Evolutionary conservation across 305 asterid genomes (phyloP).

Genomic region (Rubia balearica): DNA sequence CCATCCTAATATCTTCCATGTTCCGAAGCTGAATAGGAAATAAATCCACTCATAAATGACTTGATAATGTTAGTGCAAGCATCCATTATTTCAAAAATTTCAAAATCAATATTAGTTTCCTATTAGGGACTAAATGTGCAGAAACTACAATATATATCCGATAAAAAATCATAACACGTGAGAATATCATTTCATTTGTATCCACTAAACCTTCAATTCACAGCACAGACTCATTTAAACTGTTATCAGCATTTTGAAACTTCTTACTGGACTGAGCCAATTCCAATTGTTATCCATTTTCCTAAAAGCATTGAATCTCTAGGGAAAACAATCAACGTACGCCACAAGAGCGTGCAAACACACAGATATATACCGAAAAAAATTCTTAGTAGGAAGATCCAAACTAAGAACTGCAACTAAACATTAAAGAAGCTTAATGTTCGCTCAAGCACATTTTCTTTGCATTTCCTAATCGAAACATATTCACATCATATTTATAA

Average conservation of each 20-base stretch:
- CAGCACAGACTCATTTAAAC: neutral
- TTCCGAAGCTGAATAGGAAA: slow-evolving; percentile 5
- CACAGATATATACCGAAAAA: neutral
- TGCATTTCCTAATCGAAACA: neutral
- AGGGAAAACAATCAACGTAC: neutral
- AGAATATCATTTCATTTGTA: neutral
- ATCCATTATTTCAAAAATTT: neutral
- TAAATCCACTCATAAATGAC: neutral
- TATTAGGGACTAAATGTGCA: neutral
- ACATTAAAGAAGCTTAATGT: neutral
- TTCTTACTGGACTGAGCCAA: neutral
- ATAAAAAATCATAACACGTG: neutral
- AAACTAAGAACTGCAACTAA: neutral
- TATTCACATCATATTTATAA: neutral
- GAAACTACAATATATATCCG: neutral
- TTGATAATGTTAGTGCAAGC: neutral
- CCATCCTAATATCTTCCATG: slow-evolving; percentile 30
- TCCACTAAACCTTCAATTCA: slow-evolving; percentile 1
- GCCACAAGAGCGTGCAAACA: neutral
- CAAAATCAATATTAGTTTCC: neutral
- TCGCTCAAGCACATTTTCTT: neutral
- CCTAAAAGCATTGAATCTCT: neutral
- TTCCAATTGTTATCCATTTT: neutral
- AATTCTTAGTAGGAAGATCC: neutral
- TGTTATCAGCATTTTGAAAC: neutral